These are phyloP conservation scores for Pseudocercospora fuligena DNA, from an alignment of 2,329 filamentous ascomycete genomes.

Conservation along the genomic window DNA sequence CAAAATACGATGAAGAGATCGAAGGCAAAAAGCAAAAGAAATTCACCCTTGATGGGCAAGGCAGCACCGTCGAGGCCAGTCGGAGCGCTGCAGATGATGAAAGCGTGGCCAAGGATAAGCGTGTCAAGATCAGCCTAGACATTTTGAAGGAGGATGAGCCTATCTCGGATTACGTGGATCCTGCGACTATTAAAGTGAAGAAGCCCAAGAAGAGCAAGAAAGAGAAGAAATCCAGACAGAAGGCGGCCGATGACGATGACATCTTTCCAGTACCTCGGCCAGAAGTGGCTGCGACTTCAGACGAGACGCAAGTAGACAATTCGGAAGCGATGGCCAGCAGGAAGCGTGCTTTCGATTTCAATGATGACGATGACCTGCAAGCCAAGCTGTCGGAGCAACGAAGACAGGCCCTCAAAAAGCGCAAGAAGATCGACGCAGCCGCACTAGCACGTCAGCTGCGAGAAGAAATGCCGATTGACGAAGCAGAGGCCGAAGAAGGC, in stretches of 20 bases:
- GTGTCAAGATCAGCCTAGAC: conserved; percentile 77
- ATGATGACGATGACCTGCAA: conserved; percentile 82
- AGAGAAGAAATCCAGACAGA: conserved; percentile 72
- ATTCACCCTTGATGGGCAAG: conserved; percentile 83
- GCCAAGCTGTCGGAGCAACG: conserved; percentile 82
- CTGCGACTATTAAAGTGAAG: conserved; percentile 86
- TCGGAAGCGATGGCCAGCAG: conserved; percentile 47
- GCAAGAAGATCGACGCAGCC: conserved; percentile 83
- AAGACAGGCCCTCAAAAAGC: conserved; percentile 83
- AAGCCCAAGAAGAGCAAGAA: conserved; percentile 86
- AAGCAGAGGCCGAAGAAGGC: conserved; percentile 57
- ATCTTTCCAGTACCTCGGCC: conserved; percentile 49
- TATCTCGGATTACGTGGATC: conserved; percentile 84
- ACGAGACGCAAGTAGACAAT: conserved; percentile 76
- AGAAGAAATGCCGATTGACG: conserved; percentile 69
- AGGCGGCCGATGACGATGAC: conserved; percentile 64
- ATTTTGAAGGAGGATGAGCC: conserved; percentile 67
- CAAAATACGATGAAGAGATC: conserved; percentile 96
- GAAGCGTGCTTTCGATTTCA: conserved; percentile 69
- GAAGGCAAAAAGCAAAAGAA: conserved; percentile 83
- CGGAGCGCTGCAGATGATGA: conserved; percentile 46
- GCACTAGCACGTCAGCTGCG: conserved; percentile 82
- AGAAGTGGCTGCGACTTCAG: conserved; percentile 44
- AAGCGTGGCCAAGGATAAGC: conserved; percentile 64
- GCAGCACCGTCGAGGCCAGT: conserved; percentile 69